Percentiles rank a stretch among this genome's conserved stretches.
phyloP scores from a whole-genome alignment of 495 filamentous ascomycete species.

The Penicillium atrosanguineum region DNA sequence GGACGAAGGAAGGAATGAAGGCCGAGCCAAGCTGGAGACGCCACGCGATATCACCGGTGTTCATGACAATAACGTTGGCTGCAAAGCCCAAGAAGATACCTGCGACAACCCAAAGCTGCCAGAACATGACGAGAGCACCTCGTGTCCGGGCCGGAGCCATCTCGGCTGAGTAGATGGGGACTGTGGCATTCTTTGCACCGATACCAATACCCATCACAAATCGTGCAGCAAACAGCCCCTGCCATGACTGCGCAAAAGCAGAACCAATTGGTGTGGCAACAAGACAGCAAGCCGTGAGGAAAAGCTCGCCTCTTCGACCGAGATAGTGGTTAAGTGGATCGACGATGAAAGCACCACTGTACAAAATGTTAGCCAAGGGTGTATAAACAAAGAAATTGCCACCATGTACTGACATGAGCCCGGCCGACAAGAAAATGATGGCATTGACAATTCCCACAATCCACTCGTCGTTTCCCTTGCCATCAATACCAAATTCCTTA shows the following conservation, averaged over 20 bases:
- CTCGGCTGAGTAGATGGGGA: constrained; percentile 66
- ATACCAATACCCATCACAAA: constrained; percentile 61
- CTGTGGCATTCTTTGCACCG: constrained; percentile 58
- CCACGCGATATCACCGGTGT: constrained; percentile 58
- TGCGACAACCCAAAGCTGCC: constrained; percentile 51
- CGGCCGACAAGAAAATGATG: constrained; percentile 31
- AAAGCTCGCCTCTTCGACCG: constrained; percentile 56
- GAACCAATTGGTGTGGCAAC: constrained; percentile 50
- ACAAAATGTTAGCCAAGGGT: constrained; percentile 1
- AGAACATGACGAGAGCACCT: constrained; percentile 65
- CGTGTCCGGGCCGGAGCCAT: constrained; percentile 58
- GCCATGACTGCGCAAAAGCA: constrained; percentile 52
- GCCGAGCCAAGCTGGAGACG: constrained; percentile 64
- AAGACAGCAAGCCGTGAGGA: constrained; percentile 52
- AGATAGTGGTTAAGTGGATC: constrained; percentile 56
- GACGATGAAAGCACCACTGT: constrained; percentile 48
- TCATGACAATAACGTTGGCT: constrained; percentile 59
- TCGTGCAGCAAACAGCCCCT: constrained; percentile 52
- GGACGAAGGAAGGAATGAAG: constrained; percentile 63
- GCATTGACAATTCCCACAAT: constrained; percentile 60
- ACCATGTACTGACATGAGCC: constrained; percentile 41
- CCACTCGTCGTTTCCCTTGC: constrained; percentile 46
- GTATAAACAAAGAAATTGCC: not conserved
- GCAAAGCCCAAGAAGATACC: constrained; percentile 61
- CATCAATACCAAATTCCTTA: constrained; percentile 48